These are phyloP conservation scores for Candida silvicultrix DNA, from an alignment of 805 yeast species.

Conservation along the genomic window DNA sequence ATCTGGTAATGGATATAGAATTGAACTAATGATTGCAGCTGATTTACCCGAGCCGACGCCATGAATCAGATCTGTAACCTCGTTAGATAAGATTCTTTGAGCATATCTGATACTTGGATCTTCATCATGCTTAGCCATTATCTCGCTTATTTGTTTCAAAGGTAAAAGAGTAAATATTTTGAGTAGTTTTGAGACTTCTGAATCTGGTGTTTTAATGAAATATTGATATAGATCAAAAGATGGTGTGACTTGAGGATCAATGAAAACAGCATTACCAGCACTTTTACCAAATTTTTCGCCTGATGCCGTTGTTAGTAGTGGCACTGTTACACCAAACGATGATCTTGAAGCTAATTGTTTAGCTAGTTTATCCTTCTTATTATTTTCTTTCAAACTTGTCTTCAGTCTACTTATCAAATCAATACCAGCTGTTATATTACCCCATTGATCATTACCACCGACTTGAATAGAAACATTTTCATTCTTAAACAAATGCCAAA, in stretches of 20 bases:
- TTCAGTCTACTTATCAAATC: conserved; percentile 69
- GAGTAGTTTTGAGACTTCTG: conserved; percentile 61
- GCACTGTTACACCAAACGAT: conserved; percentile 80
- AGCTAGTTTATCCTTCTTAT: conserved; percentile 16
- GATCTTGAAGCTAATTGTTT: conserved; percentile 15
- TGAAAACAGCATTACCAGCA: conserved; percentile 93
- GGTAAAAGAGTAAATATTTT: conserved; percentile 80
- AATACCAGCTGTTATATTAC: conserved; percentile 93
- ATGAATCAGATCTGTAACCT: conserved; percentile 82
- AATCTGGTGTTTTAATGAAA: conserved; percentile 74
- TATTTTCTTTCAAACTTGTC: conserved; percentile 15
- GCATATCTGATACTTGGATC: conserved; percentile 66
- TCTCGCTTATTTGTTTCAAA: conserved; percentile 42
- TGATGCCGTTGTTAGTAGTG: conserved; percentile 76
- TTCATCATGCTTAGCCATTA: conserved; percentile 44
- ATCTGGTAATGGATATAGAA: conserved; percentile 56
- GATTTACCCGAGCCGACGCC: conserved; percentile 71
- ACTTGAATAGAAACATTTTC: conserved; percentile 66
- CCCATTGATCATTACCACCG: conserved; percentile 99
- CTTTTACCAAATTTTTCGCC: conserved; percentile 97
- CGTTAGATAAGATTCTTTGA: conserved; percentile 73
- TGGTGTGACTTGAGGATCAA: conserved; percentile 66
- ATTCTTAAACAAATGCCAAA: conserved; percentile 65
- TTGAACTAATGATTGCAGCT: conserved; percentile 60
- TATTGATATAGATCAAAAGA: conserved; percentile 83